Percentiles rank a stretch among this genome's conserved stretches.
Evolutionary conservation across 441 rosid species (phyloP).

Genomic region (Lepidium campestre): DNA sequence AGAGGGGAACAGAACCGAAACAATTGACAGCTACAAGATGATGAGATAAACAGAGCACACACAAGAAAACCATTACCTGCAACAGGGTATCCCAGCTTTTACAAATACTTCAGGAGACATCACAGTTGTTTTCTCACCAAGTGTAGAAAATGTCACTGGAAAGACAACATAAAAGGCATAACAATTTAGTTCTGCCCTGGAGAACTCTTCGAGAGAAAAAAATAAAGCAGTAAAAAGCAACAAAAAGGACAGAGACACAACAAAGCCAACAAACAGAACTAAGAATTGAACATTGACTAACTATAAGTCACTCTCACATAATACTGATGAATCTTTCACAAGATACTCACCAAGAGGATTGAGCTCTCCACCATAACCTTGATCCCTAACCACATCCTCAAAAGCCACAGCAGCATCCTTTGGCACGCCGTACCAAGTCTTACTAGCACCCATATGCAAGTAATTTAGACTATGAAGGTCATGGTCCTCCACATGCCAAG

Average conservation of each 20-base stretch:
- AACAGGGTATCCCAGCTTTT: conserved; percentile 88
- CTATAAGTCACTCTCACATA: no score
- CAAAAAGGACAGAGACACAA: not conserved
- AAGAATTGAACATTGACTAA: not conserved
- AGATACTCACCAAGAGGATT: conserved; percentile 77
- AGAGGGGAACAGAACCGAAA: not conserved
- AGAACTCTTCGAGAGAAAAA: not conserved
- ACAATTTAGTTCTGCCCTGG: conserved; percentile 7
- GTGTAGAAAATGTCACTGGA: conserved; percentile 77
- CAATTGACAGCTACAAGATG: not conserved
- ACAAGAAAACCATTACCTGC: conserved; percentile 58
- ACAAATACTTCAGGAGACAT: conserved; percentile 97
- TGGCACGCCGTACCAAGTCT: conserved; percentile 99
- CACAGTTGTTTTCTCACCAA: conserved; percentile 97
- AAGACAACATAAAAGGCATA: conserved; percentile 13
- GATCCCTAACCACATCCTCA: conserved; percentile 94
- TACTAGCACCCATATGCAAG: conserved; percentile 92
- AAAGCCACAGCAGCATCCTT: conserved; percentile 86
- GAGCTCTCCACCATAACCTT: conserved; percentile 90
- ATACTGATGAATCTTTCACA: no score
- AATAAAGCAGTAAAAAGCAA: not conserved
- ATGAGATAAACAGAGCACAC: conserved; percentile 21
- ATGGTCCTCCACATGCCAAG: conserved; percentile 99
- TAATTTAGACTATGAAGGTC: conserved; percentile 97
- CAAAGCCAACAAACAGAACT: not conserved